Evolutionary conservation across 164 flowering plant genomes (phyloP).

Genomic region (Aristolochia fimbriata): DNA sequence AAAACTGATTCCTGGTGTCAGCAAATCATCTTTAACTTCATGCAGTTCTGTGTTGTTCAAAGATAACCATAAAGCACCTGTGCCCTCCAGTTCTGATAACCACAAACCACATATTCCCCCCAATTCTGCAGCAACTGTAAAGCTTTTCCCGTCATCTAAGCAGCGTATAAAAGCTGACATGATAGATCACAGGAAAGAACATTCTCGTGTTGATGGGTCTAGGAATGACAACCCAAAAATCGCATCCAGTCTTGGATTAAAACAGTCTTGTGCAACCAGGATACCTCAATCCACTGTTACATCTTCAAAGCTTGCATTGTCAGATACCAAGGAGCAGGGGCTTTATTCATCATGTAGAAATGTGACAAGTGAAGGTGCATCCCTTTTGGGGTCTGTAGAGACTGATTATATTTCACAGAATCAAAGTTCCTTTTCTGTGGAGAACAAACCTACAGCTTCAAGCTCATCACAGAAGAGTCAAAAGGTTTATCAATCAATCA

Average conservation of each 20-base stretch:
- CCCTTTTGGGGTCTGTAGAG: conserved; percentile 31
- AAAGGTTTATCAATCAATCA: conserved; percentile 31
- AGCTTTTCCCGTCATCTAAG: conserved; percentile 18
- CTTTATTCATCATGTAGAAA: conserved; percentile 37
- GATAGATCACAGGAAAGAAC: conserved; percentile 29
- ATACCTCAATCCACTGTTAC: conserved; percentile 17
- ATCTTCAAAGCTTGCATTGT: conserved; percentile 22
- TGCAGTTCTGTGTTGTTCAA: neutral
- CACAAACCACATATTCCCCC: conserved; percentile 1
- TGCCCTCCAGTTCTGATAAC: conserved; percentile 2
- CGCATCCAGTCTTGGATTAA: conserved; percentile 23
- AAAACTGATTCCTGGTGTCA: conserved; percentile 31
- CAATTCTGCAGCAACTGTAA: conserved; percentile 15
- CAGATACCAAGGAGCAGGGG: conserved; percentile 45
- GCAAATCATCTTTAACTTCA: conserved; percentile 39
- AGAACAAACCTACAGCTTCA: conserved; percentile 33
- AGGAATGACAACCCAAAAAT: conserved; percentile 35
- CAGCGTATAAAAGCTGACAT: conserved; percentile 21
- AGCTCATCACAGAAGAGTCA: conserved; percentile 39
- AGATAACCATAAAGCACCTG: no score
- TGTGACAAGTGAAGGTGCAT: conserved; percentile 18
- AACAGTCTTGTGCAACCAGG: conserved; percentile 35
- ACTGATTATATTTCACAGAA: conserved; percentile 22
- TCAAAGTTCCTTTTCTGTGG: conserved; percentile 29
- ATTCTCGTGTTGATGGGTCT: conserved; percentile 10